Base-by-base conservation (phyloP, 306 rosid species). In the Delonix regia region DNA sequence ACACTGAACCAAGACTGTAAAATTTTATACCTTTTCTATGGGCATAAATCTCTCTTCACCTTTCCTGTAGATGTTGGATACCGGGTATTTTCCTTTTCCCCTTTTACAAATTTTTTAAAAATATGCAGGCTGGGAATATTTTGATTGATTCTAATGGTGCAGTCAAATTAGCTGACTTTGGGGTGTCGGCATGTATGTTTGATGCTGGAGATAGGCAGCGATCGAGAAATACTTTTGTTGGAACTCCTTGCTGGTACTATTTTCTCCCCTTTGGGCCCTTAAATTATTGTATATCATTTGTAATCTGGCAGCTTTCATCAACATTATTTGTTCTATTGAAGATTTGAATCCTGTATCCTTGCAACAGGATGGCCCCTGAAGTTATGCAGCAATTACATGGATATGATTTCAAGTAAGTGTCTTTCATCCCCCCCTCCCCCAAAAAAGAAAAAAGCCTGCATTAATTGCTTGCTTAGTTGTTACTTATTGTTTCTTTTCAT, bases 361-460 rank as follows among this genome's bases (percentile, higher is more conserved):
- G 49, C n/a, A 59, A 59, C 88, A 94, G 99, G 99, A 94, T 94
- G 99, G 99, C 99, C 89, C 99, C 99, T 7, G 99, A 94, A 90
- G 99, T 94, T 76, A 94, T 94, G 97, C 97, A 92, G 86, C 97
- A 90, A 81, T 83, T 94, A 82, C 97, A 92, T 88, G 99, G 99
- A 86, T 92, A 94, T 75, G 97, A 94, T 86, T 94, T 94, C 83
- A 94, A 92, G 99, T 92, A 82, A 88, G 97, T 88, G 53, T 24
- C 73, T 77, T 71, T 30, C 33, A 36, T 78, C 63, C 74, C 42
- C 51, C 41, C 48, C 39, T 6, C 45, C 68, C n/a, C n/a, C n/a
- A n/a, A n/a, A n/a, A n/a, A n/a, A n/a, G n/a, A n/a, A n/a, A n/a
- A n/a, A n/a, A n/a, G 12, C 82, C 7, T 0, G 9, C 21, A 28